Base-by-base conservation (phyloP, 208 protist species). In the Acanthamoeba healyi region DNA sequence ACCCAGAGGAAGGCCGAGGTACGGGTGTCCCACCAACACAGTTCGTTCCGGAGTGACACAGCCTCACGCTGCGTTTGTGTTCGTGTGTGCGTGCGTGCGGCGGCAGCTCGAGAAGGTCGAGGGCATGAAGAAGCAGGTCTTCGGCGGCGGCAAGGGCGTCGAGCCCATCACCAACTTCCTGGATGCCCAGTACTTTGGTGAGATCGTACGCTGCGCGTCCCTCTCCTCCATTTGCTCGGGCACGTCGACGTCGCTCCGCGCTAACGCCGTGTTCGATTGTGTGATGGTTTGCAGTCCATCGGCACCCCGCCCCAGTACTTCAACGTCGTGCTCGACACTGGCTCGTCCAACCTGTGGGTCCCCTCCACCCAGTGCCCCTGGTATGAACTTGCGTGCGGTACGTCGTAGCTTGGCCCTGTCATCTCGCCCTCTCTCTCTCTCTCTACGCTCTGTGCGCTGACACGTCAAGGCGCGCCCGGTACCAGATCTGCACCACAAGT, bases 181-280 rank as follows among this genome's bases (percentile, higher is more conserved):
- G 77, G 95, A 98, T 72, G 98, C 98, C 61, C 98, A 99, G 96
- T 99, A 98, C 95, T 98, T 97, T 94, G 98, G 91, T 95, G 34
- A 97, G 99, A 79, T 96, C 96, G 74, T 84, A 44, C 36, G 74
- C 34, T 32, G 49, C 14, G 15, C 49, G 0, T 32, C 34, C 3
- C 10, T 1, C 38, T 88, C 0, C 5, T 63, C 9, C 87, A 95
- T 70, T 65, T 89, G 7, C n/a, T 36, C 7, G 61, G 1, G 10
- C n/a, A 22, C 24, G 26, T 61, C 9, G 0, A 36, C 61, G 1
- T 29, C 36, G 2, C 22, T 44, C 17, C 5, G 5, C 22, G 4
- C 22, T 34, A 10, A 7, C 51, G 38, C 22, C 10, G 6, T 10
- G 10, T 61, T 61, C 54, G 54, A 22, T 61, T n/a, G n/a, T n/a